Conservation (phyloP, 164 flowering plant genomes). For the Tinospora cordifolia region DNA sequence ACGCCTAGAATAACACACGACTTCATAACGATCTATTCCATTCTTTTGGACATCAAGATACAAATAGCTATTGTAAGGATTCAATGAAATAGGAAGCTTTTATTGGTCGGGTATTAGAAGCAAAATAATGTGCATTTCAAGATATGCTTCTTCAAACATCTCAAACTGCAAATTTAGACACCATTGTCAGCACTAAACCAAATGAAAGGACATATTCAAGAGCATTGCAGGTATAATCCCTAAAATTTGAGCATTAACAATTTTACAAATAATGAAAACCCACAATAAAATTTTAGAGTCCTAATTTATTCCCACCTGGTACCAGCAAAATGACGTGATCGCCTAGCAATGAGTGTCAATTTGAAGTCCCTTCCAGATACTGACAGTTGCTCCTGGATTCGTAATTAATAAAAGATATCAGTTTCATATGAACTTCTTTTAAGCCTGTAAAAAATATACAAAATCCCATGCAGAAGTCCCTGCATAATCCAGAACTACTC, state of each 20-base stretch:
- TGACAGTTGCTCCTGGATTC: conserved; percentile 56
- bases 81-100: background rate
- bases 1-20: background rate
- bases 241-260: background rate
- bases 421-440: background rate
- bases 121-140: background rate
- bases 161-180: background rate
- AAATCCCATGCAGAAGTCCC: background rate
- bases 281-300: background rate
- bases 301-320: conserved; percentile 57
- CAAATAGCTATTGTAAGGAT: no score
- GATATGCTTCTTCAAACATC: background rate
- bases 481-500: background rate
- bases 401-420: conserved; percentile 19
- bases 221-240: background rate
- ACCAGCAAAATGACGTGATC: conserved; percentile 97
- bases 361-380: conserved; percentile 54
- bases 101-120: background rate
- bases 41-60: no score
- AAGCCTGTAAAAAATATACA: background rate
- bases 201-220: background rate
- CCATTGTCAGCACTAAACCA: background rate
- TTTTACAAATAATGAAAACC: background rate
- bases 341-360: conserved; percentile 85
- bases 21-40: background rate